phyloP scores from a whole-genome alignment of 345 rosid species.

The Eucalyptus dawsonii region DNA sequence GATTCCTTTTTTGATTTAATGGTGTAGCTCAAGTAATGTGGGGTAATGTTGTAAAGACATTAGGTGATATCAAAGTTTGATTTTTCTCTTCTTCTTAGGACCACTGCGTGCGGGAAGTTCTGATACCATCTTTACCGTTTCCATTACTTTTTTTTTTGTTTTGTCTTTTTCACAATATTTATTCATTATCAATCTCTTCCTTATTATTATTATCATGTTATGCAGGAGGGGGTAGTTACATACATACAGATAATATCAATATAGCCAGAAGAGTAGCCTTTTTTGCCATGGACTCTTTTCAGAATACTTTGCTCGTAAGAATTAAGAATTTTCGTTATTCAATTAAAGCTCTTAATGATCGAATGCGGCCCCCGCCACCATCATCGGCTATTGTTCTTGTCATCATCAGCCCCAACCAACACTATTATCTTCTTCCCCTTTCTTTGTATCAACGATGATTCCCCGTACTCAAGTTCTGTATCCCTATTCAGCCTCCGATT shows the following conservation, averaged over 20 bases:
- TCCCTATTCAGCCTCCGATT: background rate
- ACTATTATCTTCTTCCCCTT: background rate
- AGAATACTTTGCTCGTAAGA: background rate
- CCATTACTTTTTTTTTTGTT: background rate
- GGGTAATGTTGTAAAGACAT: background rate
- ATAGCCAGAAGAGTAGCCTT: background rate
- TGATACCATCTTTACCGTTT: background rate
- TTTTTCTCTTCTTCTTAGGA: accelerated
- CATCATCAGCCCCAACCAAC: background rate
- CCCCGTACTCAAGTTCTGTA: background rate
- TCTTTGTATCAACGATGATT: background rate
- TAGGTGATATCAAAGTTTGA: background rate
- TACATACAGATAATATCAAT: background rate
- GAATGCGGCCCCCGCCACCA: background rate
- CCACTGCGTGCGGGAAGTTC: background rate
- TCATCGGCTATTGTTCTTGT: background rate
- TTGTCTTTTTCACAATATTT: background rate
- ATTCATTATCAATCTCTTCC: background rate
- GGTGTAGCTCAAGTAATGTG: background rate
- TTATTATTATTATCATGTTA: background rate
- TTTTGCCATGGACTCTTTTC: background rate
- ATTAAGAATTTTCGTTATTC: background rate
- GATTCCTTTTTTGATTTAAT: background rate
- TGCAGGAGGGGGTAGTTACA: background rate
- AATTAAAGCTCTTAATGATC: background rate